Evolutionary conservation across 2,329 filamentous ascomycete species (phyloP), one percentile per base, ranked within the genome.

Genomic region (Colletotrichum tabaci): DNA sequence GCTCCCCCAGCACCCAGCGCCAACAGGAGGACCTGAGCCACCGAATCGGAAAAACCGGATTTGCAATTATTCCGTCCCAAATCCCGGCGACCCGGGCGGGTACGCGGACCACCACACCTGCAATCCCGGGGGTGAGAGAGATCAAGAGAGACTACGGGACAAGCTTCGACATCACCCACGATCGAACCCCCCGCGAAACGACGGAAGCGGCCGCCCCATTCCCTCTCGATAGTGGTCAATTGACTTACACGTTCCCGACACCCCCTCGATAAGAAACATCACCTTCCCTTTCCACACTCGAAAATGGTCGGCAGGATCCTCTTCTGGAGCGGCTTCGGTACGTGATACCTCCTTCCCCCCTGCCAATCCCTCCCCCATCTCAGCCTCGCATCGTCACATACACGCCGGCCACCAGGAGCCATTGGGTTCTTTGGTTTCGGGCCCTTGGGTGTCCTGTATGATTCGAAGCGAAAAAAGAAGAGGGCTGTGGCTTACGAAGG

Each of bases 271-370:
- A 55, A 35, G 30, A 46, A 61, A 38, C 9, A 38, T 38, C 35
- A 38, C 35, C 35, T 38, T 38, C 35, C 18, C 15, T 26, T 26
- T 15, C 18, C 21, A 76, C 75, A 16, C 23, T 57, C 76, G 81
- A 86, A 77, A 77, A 91, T 90, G 88, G 88, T 90, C 74, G 83
- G 85, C 84, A 87, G 89, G 80, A 87, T 95, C 82, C 86, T 94
- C 82, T 95, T 96, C 88, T 96, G 93, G 93, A 88, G 89, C 84
- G 93, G 93, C 87, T 97, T 98, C 90, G 96, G 96, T 98, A 91
- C 80, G 89, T 87, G 72, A 75, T 57, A 76, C 64, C 55, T 66
- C 67, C 69, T 73, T 16, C 18, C 38, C 16, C 18, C 38, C 30
- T 30, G n/a, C 44, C 15, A n/a, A 16, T 30, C 38, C 49, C 38